Base-by-base conservation (phyloP, 176 grass and related monocot species). In the maize (Zea mays) region DNA sequence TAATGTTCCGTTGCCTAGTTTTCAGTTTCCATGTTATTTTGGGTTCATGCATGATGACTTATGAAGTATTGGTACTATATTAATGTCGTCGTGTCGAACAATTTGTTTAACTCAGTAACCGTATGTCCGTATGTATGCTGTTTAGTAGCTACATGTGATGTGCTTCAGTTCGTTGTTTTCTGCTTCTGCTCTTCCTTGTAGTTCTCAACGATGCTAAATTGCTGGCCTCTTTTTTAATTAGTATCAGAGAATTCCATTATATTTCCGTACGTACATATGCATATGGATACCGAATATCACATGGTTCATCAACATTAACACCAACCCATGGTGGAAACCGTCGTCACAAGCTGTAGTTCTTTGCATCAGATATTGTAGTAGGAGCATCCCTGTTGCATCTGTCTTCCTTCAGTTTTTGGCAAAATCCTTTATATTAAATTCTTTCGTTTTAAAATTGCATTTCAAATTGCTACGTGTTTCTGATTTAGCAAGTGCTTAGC, bases 1-100 rank as follows among this genome's bases (percentile, higher is more conserved):
- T 49, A 14, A 3, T 13, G 20, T 58, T 14, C 7, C 34, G 0
- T 10, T 17, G 14, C 3, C 51, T 45, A 13, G 17, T 41, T 45
- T 43, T 68, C 9, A 0, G 0, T 27, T 45, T 45, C 41, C 9
- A 6, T 21, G 6, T 34, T 13, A 2, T 69, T 69, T 64, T 34
- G 33, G 67, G 17, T 64, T 65, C 16, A n/a, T n/a, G n/a, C n/a
- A n/a, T n/a, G n/a, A 77, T 65, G 60, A 50, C 34, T 77, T 60
- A 14, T 51, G 33, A 65, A 49, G 7, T 51, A 39, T 13, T 11
- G 5, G 6, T 37, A 3, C 12, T 11, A 3, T 7, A 4, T 41
- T 68, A 48, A 19, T 20, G 3, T 77, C 13, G 3, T 77, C 13
- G 16, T 6, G 46, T 78, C 34, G 66, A 46, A 66, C 46, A 52